Conservation (phyloP, 768 basidiomycete genomes). For the Macrolepiota fuliginosa region DNA sequence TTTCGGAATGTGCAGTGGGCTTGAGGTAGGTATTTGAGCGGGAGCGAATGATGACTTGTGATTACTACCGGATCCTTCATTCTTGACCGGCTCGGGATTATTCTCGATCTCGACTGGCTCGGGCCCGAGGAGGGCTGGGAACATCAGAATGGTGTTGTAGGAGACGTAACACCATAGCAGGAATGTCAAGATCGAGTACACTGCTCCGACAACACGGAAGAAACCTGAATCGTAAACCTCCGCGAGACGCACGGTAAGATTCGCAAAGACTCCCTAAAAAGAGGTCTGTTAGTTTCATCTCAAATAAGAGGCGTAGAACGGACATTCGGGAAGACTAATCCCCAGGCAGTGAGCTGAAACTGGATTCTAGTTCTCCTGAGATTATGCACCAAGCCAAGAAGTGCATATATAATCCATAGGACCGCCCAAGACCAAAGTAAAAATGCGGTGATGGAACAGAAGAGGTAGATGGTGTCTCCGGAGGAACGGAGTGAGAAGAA, state of each 20-base stretch:
- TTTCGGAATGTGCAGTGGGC: neutral
- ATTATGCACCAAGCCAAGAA: constrained; percentile 46
- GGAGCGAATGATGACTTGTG: neutral
- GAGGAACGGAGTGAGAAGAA: constrained; percentile 33
- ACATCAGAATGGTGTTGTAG: constrained; percentile 31
- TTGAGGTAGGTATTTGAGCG: neutral
- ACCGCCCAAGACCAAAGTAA: constrained; percentile 60
- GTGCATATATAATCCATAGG: constrained; percentile 59
- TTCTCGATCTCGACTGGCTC: too few relatives aligned
- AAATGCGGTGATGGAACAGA: constrained; percentile 49
- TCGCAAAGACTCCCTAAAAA: constrained; percentile 53
- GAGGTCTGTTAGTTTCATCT: neutral
- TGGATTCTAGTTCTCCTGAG: constrained; percentile 38
- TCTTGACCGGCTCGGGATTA: too few relatives aligned
- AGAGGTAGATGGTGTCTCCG: constrained; percentile 35
- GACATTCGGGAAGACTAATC: constrained; percentile 69
- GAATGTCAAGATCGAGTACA: constrained; percentile 49
- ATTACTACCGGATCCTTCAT: neutral
- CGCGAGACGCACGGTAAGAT: constrained; percentile 54
- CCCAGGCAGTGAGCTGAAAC: constrained; percentile 65
- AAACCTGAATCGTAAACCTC: constrained; percentile 47
- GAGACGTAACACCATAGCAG: constrained; percentile 52
- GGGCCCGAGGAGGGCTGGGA: neutral
- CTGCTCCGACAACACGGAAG: constrained; percentile 57
- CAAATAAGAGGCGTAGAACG: constrained; percentile 1